Evolutionary conservation across 2,329 filamentous ascomycete species (phyloP), one percentile per base, ranked within the genome.

Genomic region (Cordyceps cicadae): DNA sequence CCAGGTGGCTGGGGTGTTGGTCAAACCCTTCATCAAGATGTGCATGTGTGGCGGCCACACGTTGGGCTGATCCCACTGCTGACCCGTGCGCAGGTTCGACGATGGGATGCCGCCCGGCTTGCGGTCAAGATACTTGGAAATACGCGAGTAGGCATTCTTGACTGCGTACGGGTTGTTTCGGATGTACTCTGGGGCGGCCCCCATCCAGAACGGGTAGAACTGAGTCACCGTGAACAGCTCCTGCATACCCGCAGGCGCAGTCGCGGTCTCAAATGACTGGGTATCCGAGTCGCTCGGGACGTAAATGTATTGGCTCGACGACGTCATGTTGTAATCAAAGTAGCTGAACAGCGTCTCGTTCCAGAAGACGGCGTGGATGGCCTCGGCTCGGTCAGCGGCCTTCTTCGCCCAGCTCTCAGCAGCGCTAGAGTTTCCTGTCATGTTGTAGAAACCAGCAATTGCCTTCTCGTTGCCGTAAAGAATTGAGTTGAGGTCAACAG

Each of bases 1-100:
- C 64, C 82, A 81, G 0, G 83, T 83, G 0, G 83, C 69, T 0
- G 84, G 82, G 0, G 82, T 84, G 68, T 82, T 82, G 59, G 84
- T 76, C 7, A 88, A 76, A 7, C 83, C 84, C 45, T 82, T 69
- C 74, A 87, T 87, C 29, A 87, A 74, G 49, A 85, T 77, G 70
- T 88, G 83, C 74, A 85, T 82, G 54, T 87, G 77, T 3, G 85
- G 85, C 12, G 86, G 86, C 86, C 86, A 89, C 29, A 88, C 86
- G 66, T 85, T 88, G 0, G 85, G 85, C 69, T 87, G 80, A 60
- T 89, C 86, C 86, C 86, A 89, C 68, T 88, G 86, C 75, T 88
- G 81, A 15, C 81, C 81, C 0, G 85, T 83, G 51, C 71, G 67
- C 61, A 84, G 73, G 67, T 87, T 88, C 4, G 84, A 87, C 0